Evolutionary conservation across 2,329 filamentous ascomycete species (phyloP).

Genomic region (Paracorniculantispora psalliotae): DNA sequence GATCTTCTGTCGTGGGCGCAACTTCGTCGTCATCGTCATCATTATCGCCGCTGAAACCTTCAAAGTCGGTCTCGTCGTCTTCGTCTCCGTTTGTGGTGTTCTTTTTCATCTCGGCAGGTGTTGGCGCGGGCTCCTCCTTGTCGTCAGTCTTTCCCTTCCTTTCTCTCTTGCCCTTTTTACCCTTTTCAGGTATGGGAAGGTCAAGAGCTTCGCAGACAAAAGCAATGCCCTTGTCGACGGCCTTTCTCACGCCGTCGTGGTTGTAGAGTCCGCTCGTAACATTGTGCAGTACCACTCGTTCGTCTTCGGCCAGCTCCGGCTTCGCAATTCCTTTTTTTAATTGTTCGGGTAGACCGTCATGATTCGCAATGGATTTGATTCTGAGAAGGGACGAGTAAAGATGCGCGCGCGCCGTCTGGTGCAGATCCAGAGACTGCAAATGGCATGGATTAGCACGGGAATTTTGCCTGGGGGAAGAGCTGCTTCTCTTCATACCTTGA

Average conservation of each 20-base stretch:
- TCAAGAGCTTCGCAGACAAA: constrained; percentile 45
- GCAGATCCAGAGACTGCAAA: constrained; percentile 50
- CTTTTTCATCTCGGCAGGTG: background rate
- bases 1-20: constrained; percentile 14
- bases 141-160: constrained; percentile 28
- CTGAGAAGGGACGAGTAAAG: constrained; percentile 50
- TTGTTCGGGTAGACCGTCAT: constrained; percentile 44
- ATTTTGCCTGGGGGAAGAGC: no score
- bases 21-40: constrained; percentile 21
- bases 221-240: constrained; percentile 43
- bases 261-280: constrained; percentile 56
- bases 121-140: constrained; percentile 15
- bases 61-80: constrained; percentile 32
- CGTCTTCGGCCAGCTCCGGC: constrained; percentile 47
- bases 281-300: constrained; percentile 49
- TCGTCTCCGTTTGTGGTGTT: constrained; percentile 20
- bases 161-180: constrained; percentile 28
- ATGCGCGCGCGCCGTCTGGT: constrained; percentile 52
- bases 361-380: constrained; percentile 47
- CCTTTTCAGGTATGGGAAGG: constrained; percentile 43
- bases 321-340: constrained; percentile 44
- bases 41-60: constrained; percentile 30
- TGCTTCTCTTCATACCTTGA: constrained; percentile 39
- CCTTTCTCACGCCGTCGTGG: constrained; percentile 44
- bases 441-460: constrained; percentile 14